Evolutionary conservation across 164 flowering plant species (phyloP).

Genomic region (Saururus chinensis): DNA sequence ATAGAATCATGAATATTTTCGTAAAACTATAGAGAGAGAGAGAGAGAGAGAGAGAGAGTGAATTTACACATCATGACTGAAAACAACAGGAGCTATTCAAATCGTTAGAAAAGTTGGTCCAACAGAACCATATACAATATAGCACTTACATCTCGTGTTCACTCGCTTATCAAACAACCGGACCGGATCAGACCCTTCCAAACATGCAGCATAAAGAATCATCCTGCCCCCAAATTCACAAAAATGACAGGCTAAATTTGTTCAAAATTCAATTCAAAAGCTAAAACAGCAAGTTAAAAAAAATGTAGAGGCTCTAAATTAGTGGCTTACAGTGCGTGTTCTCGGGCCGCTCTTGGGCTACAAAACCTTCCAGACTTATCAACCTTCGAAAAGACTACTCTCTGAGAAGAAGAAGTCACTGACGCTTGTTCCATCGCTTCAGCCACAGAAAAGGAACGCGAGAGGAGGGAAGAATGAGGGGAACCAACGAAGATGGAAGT

Average conservation of each 20-base stretch:
- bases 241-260: background rate
- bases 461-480: constrained; percentile 12
- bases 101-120: background rate
- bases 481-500: constrained; percentile 3
- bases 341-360: constrained; percentile 93
- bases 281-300: too few relatives aligned
- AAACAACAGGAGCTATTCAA: too few relatives aligned
- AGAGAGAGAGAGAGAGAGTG: too few relatives aligned
- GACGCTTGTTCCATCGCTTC: constrained; percentile 16
- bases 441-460: constrained; percentile 18
- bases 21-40: too few relatives aligned
- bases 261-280: background rate
- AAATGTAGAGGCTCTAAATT: background rate
- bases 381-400: constrained; percentile 39
- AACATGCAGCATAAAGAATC: constrained; percentile 73
- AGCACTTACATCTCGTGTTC: constrained; percentile 51
- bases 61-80: too few relatives aligned
- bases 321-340: constrained; percentile 65
- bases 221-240: constrained; percentile 26
- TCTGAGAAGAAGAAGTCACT: constrained; percentile 12
- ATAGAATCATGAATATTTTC: too few relatives aligned
- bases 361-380: constrained; percentile 84
- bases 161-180: constrained; percentile 75
- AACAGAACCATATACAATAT: background rate
- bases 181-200: constrained; percentile 88